A percentile compares a stretch with the other conserved stretches of the same genome.
Conservation (phyloP, 2,329 filamentous ascomycete genomes). For the Acephala macrosclerotiorum region DNA sequence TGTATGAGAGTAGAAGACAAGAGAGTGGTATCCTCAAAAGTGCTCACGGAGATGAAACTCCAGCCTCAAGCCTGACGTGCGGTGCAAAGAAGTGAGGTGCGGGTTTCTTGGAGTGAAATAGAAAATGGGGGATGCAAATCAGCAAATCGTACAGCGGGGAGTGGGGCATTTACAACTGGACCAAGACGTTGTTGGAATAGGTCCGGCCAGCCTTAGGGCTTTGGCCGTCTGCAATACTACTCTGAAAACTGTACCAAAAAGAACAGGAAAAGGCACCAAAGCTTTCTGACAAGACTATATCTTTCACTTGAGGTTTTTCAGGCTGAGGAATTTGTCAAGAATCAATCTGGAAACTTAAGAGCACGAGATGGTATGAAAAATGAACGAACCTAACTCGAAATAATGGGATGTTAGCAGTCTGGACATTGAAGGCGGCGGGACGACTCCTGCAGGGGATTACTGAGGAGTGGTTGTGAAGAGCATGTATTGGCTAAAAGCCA, state of each 20-base stretch:
- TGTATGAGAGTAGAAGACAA: neutral
- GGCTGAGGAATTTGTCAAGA: neutral
- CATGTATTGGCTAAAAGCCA: neutral
- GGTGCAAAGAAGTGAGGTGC: slow-evolving; percentile 11
- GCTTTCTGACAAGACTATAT: neutral
- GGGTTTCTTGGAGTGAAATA: neutral
- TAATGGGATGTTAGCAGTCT: neutral
- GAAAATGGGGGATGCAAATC: slow-evolving; percentile 2
- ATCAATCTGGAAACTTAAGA: neutral
- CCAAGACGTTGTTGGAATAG: neutral
- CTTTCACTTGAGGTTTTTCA: neutral
- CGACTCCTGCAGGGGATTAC: neutral
- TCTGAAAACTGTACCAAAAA: neutral
- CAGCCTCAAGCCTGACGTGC: neutral
- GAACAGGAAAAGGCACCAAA: neutral
- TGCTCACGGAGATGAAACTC: neutral
- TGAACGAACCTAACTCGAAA: neutral
- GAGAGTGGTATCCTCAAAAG: neutral
- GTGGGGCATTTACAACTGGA: slow-evolving; percentile 5
- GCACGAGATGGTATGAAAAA: neutral
- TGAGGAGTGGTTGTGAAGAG: neutral
- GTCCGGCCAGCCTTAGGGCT: neutral
- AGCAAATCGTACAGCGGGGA: slow-evolving; percentile 4
- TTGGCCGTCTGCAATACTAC: neutral
- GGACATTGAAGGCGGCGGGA: neutral